Base-by-base conservation (phyloP, 169 alveolate species). In the Fabrea salina region DNA sequence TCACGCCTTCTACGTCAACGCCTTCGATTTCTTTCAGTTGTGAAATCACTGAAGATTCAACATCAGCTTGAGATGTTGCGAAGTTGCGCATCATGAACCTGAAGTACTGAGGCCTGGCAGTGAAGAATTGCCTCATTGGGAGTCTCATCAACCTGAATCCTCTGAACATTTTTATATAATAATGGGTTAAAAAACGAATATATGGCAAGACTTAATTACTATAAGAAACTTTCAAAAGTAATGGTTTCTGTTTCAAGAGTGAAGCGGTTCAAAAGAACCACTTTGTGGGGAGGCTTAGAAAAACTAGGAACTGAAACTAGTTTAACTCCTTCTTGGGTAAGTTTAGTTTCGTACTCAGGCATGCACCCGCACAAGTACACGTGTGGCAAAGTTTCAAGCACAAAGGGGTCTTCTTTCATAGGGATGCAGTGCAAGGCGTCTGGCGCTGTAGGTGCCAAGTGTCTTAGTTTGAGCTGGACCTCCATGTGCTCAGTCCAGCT, bases 391-490 rank as follows among this genome's bases (percentile, higher is more conserved):
- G 75, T 58, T 30, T 53, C 71, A 11, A 87, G 47, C 5, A 87
- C 59, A 32, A 87, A 84, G 13, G 92, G 92, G 57, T 87, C 92
- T 13, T 68, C 79, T 33, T 37, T 40, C 44, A 70, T 68, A 25
- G 93, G 91, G 54, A 56, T 81, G 19, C 79, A 61, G 22, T 89
- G 59, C 11, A 84, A 59, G 1, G 91, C 87, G 54, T 88, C 91
- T 16, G 93, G 93, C 19, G 86, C 82, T 5, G 86, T 82, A 0
- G 93, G 89, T 16, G 84, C 77, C 8, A 88, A n/a, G 61, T 88
- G 93, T 71, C 86, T 59, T 50, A 61, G 51, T 33, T 79, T 54
- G 11, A 88, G 54, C 3, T 66, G 58, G 33, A 44, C 39, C 30
- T 80, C 68, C 79, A 80, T 79, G 25, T 80, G 53, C 6, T 85